Base-by-base conservation (phyloP, 192 early-diverging fungal genomes). In the Lobosporangium transversale region DNA sequence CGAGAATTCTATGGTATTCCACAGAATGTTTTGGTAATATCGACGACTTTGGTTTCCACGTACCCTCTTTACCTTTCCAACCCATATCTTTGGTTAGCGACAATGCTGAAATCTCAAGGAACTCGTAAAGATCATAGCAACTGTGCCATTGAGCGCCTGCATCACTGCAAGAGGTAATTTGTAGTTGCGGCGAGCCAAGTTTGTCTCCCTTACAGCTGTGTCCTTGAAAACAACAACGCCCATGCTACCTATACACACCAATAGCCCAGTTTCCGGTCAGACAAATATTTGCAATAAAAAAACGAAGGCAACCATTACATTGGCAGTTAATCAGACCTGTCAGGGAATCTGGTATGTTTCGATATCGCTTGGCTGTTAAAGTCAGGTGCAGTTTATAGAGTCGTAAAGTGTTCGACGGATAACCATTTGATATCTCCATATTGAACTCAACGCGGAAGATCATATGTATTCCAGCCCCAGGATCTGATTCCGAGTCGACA, bases 11-110 rank as follows among this genome's bases (percentile, higher is more conserved):
- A 89, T 63, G 81, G 35, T 84, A 56, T 42, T 5, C 32, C 92
- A 89, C 76, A 82, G 27, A 84, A 81, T 24, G 80, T 66, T 7
- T 79, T 81, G 7, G 60, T 78, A 12, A 78, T 83, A 60, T 85
- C 84, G 52, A 89, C 86, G 24, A 88, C 80, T 27, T 86, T 88
- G 23, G 86, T 85, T 43, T 90, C 89, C 54, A 92, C 65, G 53
- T 89, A 15, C 88, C 90, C 62, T 94, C 92, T 56, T 94, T 94
- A 45, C 92, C 92, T 64, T 94, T 94, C 92, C 92, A 94, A 0
- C 92, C 92, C 80, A 92, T 90, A 49, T 92, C 90, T 61, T 86
- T 90, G 35, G 87, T 86, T 47, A 94, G 85, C 20, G 88, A 89
- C 37, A 91, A 84, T 15, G 89, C 86, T 62, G 87, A 88, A 44